Percentiles rank a stretch among this genome's conserved stretches.
These are phyloP conservation scores for Plectosphaerella sp. DNA, from an alignment of 2,329 filamentous ascomycete species.

Conservation along the genomic window DNA sequence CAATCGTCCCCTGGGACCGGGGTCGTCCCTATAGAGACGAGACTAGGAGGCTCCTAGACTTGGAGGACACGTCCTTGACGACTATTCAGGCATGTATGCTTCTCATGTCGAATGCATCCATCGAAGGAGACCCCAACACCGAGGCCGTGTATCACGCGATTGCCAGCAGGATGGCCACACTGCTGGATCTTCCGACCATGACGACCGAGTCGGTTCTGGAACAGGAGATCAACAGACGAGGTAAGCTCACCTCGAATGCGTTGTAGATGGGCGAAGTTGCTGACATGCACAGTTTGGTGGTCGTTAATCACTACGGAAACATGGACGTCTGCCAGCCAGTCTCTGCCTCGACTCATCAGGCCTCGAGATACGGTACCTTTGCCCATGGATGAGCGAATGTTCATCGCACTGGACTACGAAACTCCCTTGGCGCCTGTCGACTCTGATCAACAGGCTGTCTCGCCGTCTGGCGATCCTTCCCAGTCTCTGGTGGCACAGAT, in stretches of 20 bases:
- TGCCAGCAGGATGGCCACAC: constrained; percentile 25
- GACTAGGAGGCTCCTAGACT: constrained; percentile 20
- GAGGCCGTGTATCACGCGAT: constrained; percentile 33
- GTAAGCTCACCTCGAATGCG: constrained; percentile 6
- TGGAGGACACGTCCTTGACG: constrained; percentile 28
- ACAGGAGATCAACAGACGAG: constrained; percentile 26
- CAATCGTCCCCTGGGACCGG: constrained; percentile 14
- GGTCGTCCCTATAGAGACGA: constrained; percentile 14
- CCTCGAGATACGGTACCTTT: constrained; percentile 19
- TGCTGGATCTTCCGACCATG: constrained; percentile 28
- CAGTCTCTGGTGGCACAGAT: constrained; percentile 21
- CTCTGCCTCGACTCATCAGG: constrained; percentile 13
- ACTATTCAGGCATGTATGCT: constrained; percentile 34
- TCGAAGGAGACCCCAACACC: constrained; percentile 25
- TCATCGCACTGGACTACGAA: constrained; percentile 14
- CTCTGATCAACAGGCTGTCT: background rate
- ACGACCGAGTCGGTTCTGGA: constrained; percentile 18
- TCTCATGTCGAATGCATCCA: constrained; percentile 25
- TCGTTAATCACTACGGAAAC: constrained; percentile 16
- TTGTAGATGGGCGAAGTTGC: background rate
- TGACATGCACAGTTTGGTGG: constrained; percentile 13
- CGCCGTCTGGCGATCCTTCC: constrained; percentile 9
- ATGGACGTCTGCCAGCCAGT: constrained; percentile 16
- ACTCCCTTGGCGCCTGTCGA: background rate
- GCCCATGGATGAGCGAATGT: constrained; percentile 31